These are phyloP conservation scores for Aspergillus homomorphus DNA, from an alignment of 495 filamentous ascomycete genomes.

Conservation along the genomic window DNA sequence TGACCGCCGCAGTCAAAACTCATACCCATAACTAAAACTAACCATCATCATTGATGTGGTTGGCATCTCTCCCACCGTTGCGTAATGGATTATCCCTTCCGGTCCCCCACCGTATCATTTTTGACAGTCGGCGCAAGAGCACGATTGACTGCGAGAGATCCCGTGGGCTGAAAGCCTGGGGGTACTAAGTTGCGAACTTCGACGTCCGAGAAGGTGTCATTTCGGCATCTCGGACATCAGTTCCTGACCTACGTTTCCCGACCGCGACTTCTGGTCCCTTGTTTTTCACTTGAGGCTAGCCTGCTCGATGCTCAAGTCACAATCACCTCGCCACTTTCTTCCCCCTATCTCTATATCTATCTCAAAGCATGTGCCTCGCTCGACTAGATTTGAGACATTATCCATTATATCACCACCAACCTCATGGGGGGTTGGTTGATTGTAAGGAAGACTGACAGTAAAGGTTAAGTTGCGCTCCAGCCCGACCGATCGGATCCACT, in stretches of 20 bases:
- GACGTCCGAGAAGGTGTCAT: not conserved
- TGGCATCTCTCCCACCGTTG: not conserved
- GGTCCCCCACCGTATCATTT: not conserved
- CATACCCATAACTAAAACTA: not conserved
- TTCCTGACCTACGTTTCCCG: slow-evolving; percentile 10
- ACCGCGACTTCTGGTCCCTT: not conserved
- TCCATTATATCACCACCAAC: too few relatives aligned
- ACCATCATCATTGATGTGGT: not conserved
- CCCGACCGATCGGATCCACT: slow-evolving; percentile 25
- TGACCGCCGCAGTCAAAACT: slow-evolving; percentile 3
- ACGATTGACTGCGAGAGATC: not conserved
- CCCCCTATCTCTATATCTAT: not conserved
- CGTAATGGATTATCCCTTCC: not conserved
- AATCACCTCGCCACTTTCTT: too few relatives aligned
- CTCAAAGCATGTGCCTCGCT: too few relatives aligned
- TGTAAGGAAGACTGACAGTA: slow-evolving; percentile 3
- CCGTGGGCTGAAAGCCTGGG: not conserved
- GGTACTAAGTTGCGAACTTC: too few relatives aligned
- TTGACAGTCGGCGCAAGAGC: not conserved
- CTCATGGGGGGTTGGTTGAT: not conserved
- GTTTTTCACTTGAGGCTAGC: not conserved
- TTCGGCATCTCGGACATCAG: slow-evolving; percentile 9
- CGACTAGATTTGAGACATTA: not conserved
- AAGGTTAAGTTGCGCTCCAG: slow-evolving; percentile 16
- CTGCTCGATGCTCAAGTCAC: not conserved